Evolutionary conservation across 106 monocot species (phyloP).

Genomic region (Acorus gramineus): DNA sequence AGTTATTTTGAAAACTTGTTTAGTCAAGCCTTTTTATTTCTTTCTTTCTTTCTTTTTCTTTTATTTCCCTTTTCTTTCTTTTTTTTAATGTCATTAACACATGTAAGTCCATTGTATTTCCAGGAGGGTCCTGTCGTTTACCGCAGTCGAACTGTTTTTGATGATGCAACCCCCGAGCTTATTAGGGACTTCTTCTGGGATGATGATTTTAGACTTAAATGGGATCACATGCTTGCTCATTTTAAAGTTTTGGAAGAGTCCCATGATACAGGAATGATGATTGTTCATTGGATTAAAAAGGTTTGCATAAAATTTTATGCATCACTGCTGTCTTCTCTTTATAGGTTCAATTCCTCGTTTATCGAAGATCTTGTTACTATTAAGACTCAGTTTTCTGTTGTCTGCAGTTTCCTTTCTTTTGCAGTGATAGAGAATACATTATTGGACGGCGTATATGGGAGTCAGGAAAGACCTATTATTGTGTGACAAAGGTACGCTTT

Average conservation of each 20-base stretch:
- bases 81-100: background rate
- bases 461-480: slow-evolving; percentile 69
- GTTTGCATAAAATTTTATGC: slow-evolving; percentile 8
- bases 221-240: slow-evolving; percentile 89
- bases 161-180: slow-evolving; percentile 89
- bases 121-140: slow-evolving; percentile 69
- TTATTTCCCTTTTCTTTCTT: background rate
- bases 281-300: slow-evolving; percentile 98
- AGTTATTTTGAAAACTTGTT: too few relatives aligned
- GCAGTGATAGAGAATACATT: slow-evolving; percentile 92
- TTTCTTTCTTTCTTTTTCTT: too few relatives aligned
- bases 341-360: too few relatives aligned
- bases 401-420: slow-evolving; percentile 96
- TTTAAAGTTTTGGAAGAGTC: slow-evolving; percentile 71
- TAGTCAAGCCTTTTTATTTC: too few relatives aligned
- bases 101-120: background rate
- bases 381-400: slow-evolving; percentile 9
- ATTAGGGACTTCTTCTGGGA: slow-evolving; percentile 99
- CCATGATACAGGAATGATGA: slow-evolving; percentile 49
- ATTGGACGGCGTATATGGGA: slow-evolving; percentile 94
- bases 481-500: slow-evolving; percentile 78
- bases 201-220: slow-evolving; percentile 80
- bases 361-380: too few relatives aligned
- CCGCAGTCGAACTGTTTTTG: slow-evolving; percentile 80
- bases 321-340: too few relatives aligned